Evolutionary conservation across 2,329 filamentous ascomycete species (phyloP), one percentile per base, ranked within the genome.

Genomic region (Sphaerostilbella broomeana): DNA sequence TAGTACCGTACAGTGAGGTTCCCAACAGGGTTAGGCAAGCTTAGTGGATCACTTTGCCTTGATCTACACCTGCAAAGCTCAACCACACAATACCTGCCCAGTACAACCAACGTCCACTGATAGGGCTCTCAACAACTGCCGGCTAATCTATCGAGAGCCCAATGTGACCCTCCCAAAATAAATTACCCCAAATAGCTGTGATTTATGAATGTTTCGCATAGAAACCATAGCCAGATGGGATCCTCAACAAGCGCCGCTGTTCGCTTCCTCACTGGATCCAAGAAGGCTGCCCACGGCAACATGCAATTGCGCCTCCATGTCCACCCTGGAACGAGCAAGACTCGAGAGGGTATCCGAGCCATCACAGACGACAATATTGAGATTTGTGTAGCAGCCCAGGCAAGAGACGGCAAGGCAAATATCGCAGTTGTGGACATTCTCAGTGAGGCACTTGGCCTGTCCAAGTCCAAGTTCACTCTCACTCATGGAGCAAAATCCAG

Each of bases 381-480:
- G 44, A 57, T 87, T 1, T 81, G 78, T 33, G 81, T 86, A 3
- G 62, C 80, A 1, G 81, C 79, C 0, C 78, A 73, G 47, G 70
- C 82, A 9, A 69, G 72, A 44, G 78, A 85, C 11, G 80, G 81
- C 11, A 78, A 84, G 53, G 76, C 82, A 5, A 86, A 86, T 54
- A 74, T 73, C 53, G 81, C 81, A 4, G 77, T 84, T 3, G 61
- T 77, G 34, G 65, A 72, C 25, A 60, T 86, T 4, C 62, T 87
- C 40, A 79, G 80, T 47, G 64, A 76, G 52, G 67, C 70, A 5
- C 65, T 86, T 3, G 65, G 67, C 2, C 63, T 81, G 6, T 73
- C 81, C 20, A 84, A 81, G 53, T 79, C 81, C 1, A 70, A 77
- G 44, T 60, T 86, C 1, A 66, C 73, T 29, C 72, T 86, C 27